These are phyloP conservation scores for Chromera velia DNA, from an alignment of 73 alveolate species.

Conservation along the genomic window DNA sequence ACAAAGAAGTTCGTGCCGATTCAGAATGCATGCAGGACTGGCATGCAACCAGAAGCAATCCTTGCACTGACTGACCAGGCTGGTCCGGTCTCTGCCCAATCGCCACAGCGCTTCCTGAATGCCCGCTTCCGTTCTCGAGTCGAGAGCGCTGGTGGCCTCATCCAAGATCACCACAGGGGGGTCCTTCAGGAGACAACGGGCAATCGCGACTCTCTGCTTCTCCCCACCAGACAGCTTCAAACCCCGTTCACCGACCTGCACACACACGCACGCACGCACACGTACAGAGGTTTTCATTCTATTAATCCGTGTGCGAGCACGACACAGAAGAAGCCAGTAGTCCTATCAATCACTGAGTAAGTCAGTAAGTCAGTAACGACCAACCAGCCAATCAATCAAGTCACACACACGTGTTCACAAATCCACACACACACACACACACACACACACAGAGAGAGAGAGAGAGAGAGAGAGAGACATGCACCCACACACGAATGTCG, in stretches of 20 bases:
- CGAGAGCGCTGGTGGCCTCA: slow-evolving; percentile 36
- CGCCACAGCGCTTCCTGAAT: slow-evolving; percentile 1
- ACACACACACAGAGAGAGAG: too few relatives aligned
- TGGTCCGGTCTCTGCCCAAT: neutral
- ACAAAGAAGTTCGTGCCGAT: neutral
- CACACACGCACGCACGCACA: too few relatives aligned
- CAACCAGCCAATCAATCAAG: too few relatives aligned
- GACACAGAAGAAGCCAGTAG: too few relatives aligned
- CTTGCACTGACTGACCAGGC: neutral
- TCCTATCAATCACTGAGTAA: too few relatives aligned
- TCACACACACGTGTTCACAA: too few relatives aligned
- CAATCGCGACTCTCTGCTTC: slow-evolving; percentile 14
- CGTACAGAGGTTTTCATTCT: too few relatives aligned
- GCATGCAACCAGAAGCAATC: neutral
- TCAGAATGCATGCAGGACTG: neutral
- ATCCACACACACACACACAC: too few relatives aligned
- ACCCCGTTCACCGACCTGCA: slow-evolving; percentile 24
- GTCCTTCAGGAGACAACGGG: neutral
- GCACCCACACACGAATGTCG: too few relatives aligned
- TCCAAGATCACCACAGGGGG: slow-evolving; percentile 13
- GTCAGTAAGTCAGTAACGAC: too few relatives aligned
- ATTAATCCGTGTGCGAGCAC: too few relatives aligned
- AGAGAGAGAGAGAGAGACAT: too few relatives aligned
- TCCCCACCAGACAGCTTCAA: slow-evolving; percentile 35
- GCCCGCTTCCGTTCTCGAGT: slow-evolving; percentile 29